phyloP scores from a whole-genome alignment of 2,329 filamentous ascomycete species.

The Eutypa lata region DNA sequence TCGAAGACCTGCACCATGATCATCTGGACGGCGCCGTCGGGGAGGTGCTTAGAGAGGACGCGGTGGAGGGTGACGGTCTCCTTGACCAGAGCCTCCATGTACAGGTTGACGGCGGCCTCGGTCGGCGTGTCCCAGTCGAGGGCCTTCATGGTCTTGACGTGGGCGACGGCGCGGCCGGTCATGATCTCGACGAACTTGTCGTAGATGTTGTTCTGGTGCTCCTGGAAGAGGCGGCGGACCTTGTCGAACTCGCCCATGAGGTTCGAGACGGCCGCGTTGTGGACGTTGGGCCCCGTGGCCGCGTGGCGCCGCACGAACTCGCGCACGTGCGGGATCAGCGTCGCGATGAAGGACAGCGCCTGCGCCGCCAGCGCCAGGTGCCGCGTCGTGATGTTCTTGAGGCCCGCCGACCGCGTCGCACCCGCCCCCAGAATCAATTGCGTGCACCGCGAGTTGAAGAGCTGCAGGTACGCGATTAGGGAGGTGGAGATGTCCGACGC shows the following conservation, averaged over 20 bases:
- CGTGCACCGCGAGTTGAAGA: slow-evolving; percentile 95
- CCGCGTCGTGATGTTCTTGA: slow-evolving; percentile 95
- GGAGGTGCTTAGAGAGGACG: slow-evolving; percentile 77
- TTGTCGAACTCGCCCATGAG: slow-evolving; percentile 86
- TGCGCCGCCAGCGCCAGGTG: slow-evolving; percentile 91
- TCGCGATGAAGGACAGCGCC: slow-evolving; percentile 81
- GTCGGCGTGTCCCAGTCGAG: slow-evolving; percentile 68
- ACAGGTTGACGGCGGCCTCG: slow-evolving; percentile 54
- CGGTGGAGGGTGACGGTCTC: slow-evolving; percentile 83
- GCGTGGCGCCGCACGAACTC: slow-evolving; percentile 84
- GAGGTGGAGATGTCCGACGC: slow-evolving; percentile 76
- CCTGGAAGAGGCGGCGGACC: slow-evolving; percentile 76
- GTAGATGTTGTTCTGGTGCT: slow-evolving; percentile 87
- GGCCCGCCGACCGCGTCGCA: slow-evolving; percentile 79
- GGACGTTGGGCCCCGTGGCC: slow-evolving; percentile 39
- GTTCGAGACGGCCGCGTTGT: slow-evolving; percentile 45
- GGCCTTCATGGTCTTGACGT: slow-evolving; percentile 71
- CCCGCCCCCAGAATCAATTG: slow-evolving; percentile 95
- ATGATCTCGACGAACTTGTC: slow-evolving; percentile 94
- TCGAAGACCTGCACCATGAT: slow-evolving; percentile 86
- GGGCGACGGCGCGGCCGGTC: slow-evolving; percentile 69
- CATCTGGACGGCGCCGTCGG: slow-evolving; percentile 70
- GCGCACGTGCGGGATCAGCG: slow-evolving; percentile 82
- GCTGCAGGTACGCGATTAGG: slow-evolving; percentile 80
- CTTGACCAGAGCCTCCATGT: slow-evolving; percentile 84